phyloP scores from a whole-genome alignment of 352 stramenopile genomes.

The Phytophthora meadii region DNA sequence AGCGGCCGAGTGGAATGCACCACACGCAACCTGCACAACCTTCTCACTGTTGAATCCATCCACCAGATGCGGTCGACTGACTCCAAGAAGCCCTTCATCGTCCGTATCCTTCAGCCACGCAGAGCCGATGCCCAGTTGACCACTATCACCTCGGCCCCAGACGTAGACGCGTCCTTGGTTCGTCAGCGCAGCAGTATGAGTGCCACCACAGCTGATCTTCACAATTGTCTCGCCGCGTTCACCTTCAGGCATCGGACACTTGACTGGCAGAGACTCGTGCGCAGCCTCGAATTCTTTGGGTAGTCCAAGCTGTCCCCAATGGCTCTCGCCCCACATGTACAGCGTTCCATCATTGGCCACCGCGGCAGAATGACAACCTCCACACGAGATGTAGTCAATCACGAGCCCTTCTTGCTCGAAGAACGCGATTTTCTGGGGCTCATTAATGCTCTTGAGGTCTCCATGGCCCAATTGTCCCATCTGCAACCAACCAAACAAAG shows the following conservation, averaged over 20 bases:
- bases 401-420: slow-evolving; percentile 57
- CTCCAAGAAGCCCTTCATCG: slow-evolving; percentile 62
- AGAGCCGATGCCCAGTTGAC: slow-evolving; percentile 74
- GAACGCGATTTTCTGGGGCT: slow-evolving; percentile 66
- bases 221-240: slow-evolving; percentile 62
- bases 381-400: slow-evolving; percentile 82
- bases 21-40: slow-evolving; percentile 81
- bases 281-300: slow-evolving; percentile 64
- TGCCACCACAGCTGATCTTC: slow-evolving; percentile 82
- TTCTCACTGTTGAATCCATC: slow-evolving; percentile 76
- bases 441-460: slow-evolving; percentile 76
- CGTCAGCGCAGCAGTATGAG: slow-evolving; percentile 77
- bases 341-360: slow-evolving; percentile 71
- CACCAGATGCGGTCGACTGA: slow-evolving; percentile 63
- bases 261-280: slow-evolving; percentile 69
- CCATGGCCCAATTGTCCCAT: slow-evolving; percentile 85
- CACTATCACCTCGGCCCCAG: slow-evolving; percentile 82
- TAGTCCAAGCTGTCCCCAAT: slow-evolving; percentile 83
- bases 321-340: slow-evolving; percentile 87
- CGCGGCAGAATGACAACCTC: slow-evolving; percentile 82
- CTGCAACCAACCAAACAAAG: slow-evolving; percentile 33
- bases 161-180: slow-evolving; percentile 78
- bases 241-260: slow-evolving; percentile 66
- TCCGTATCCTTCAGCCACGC: slow-evolving; percentile 71
- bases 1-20: slow-evolving; percentile 83